A percentile compares a stretch with the other conserved stretches of the same genome.
Evolutionary conservation across 768 basidiomycete genomes (phyloP).

Genomic region (Phylloporus sp.): DNA sequence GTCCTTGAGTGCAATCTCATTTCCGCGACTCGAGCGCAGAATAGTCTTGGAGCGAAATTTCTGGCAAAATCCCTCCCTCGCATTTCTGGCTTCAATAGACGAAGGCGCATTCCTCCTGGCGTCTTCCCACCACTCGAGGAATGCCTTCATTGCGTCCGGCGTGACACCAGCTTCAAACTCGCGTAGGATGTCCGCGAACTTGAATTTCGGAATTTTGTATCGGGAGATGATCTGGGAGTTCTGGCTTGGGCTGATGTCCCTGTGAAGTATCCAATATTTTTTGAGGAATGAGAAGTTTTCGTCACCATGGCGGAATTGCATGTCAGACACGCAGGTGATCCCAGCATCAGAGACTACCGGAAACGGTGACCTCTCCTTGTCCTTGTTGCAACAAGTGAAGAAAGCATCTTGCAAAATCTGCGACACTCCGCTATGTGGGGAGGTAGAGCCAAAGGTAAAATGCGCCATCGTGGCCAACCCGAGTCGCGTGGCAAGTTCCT

Average conservation of each 20-base stretch:
- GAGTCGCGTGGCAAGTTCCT: neutral
- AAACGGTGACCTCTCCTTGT: slow-evolving; percentile 5
- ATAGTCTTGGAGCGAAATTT: slow-evolving; percentile 45
- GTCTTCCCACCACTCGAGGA: slow-evolving; percentile 12
- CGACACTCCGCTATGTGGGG: slow-evolving; percentile 29
- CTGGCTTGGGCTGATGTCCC: neutral
- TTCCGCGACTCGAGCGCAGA: neutral
- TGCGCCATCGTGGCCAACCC: slow-evolving; percentile 76
- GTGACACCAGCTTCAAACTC: slow-evolving; percentile 11
- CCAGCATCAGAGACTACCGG: slow-evolving; percentile 12
- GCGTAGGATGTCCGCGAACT: slow-evolving; percentile 2
- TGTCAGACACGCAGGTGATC: neutral
- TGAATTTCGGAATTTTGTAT: slow-evolving; percentile 6
- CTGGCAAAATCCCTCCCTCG: slow-evolving; percentile 2
- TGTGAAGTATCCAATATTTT: slow-evolving; percentile 4
- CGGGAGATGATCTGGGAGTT: slow-evolving; percentile 1
- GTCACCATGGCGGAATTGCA: slow-evolving; percentile 4
- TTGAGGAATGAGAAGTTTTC: slow-evolving; percentile 6
- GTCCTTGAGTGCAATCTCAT: slow-evolving; percentile 43
- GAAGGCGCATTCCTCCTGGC: neutral
- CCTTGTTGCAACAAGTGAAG: slow-evolving; percentile 2
- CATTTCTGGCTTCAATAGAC: neutral
- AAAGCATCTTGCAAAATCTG: slow-evolving; percentile 12
- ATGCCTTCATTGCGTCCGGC: slow-evolving; percentile 3
- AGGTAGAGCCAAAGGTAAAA: slow-evolving; percentile 53